Base-by-base conservation (phyloP, 2,329 filamentous ascomycete genomes). In the Fusarium stilboides region DNA sequence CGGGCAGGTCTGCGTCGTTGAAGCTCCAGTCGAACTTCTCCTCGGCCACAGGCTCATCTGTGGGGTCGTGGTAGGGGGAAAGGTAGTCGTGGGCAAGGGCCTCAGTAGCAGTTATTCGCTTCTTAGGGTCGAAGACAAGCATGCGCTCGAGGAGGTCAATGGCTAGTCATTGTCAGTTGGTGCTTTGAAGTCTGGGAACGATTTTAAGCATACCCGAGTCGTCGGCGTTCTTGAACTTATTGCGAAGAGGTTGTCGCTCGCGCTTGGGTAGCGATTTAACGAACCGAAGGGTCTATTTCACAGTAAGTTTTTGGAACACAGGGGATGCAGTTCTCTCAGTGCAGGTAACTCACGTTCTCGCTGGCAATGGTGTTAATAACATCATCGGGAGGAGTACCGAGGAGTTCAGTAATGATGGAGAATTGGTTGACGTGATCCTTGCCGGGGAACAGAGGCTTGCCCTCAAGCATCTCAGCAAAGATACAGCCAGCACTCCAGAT, bases 11-110 rank as follows among this genome's bases (percentile, higher is more conserved):
- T 47, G 95, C 96, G 75, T 99, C 96, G 80, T 98, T 98, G 84
- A 99, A 99, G 55, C 94, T 98, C 96, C 96, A 99, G 80, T 99
- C 96, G 76, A 99, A 99, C 84, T 97, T 98, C 85, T 98, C 94
- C 65, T 97, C 93, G 22, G 96, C 93, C 17, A 94, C 91, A 2
- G 96, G 96, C 85, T 99, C 96, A 77, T 99, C 96, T 44, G 93
- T 96, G 10, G 96, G 94, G 78, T 99, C 96, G 82, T 99, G 96
- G 84, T 99, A 99, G 9, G 95, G 95, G 12, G 94, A 89, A 49
- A 99, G 92, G 80, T 99, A 99, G 73, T 95, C 93, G 81, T 99
- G 94, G 47, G 91, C 90, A 53, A 99, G 88, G 26, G 93, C 95
- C 68, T 97, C 89, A 57, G 90, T 88, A 13, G 96, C 96, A 68